Evolutionary conservation across 192 early-diverging fungal genomes (phyloP).

Genomic region (Linnemannia exigua): DNA sequence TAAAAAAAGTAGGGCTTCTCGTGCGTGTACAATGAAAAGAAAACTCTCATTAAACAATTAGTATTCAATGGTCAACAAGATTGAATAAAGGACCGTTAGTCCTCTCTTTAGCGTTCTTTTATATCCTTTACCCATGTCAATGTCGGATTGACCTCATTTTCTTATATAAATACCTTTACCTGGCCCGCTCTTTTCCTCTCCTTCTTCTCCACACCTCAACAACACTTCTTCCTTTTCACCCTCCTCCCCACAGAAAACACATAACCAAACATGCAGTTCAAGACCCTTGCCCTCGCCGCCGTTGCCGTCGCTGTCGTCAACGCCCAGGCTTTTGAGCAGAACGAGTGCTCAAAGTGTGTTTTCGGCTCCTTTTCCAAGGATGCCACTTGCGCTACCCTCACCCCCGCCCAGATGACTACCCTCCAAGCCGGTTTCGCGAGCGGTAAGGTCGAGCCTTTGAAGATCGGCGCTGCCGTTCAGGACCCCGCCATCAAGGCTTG

Average conservation of each 20-base stretch:
- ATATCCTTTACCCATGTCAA: neutral
- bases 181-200: neutral
- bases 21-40: neutral
- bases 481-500: constrained; percentile 21
- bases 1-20: neutral
- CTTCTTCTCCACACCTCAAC: constrained; percentile 5
- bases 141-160: too few relatives aligned
- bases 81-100: neutral
- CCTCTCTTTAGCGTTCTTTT: neutral
- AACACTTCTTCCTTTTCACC: constrained; percentile 1
- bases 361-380: constrained; percentile 36
- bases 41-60: neutral
- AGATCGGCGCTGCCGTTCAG: neutral
- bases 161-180: constrained; percentile 5
- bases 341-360: constrained; percentile 40
- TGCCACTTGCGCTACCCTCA: constrained; percentile 26
- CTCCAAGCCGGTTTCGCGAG: neutral
- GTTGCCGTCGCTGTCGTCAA: constrained; percentile 37
- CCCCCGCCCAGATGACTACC: neutral
- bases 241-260: neutral
- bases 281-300: constrained; percentile 52
- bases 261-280: constrained; percentile 48
- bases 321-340: constrained; percentile 31
- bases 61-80: neutral
- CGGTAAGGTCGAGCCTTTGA: neutral